phyloP scores from a whole-genome alignment of 225 moss, liverwort and hornwort genomes.

The Rhytidiadelphus loreus region DNA sequence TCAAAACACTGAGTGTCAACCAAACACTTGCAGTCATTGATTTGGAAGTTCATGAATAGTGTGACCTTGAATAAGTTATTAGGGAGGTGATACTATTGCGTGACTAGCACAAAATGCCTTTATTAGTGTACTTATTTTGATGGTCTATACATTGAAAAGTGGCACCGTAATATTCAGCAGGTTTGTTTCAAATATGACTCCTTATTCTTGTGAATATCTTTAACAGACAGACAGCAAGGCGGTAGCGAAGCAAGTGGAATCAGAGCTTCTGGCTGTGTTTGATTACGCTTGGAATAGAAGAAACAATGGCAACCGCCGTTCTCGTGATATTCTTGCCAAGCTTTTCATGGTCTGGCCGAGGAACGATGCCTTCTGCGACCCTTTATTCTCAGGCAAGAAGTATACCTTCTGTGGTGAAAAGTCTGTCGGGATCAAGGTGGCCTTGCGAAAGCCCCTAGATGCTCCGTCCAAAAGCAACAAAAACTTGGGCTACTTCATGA shows the following conservation, averaged over 20 bases:
- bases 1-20: background rate
- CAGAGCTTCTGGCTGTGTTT: slow-evolving; percentile 69
- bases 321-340: slow-evolving; percentile 72
- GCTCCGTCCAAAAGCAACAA: background rate
- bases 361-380: slow-evolving; percentile 17
- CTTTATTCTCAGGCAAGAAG: slow-evolving; percentile 3
- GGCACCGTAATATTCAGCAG: background rate
- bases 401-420: slow-evolving; percentile 33
- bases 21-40: background rate
- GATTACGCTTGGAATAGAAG: slow-evolving; percentile 91
- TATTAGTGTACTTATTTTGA: background rate
- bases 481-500: background rate
- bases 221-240: slow-evolving; percentile 67
- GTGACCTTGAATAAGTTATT: background rate
- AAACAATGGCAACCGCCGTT: slow-evolving; percentile 61
- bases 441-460: slow-evolving; percentile 49
- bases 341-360: slow-evolving; percentile 48
- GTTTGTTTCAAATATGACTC: background rate
- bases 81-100: background rate
- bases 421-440: slow-evolving; percentile 63
- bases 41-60: background rate
- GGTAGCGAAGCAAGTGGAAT: slow-evolving; percentile 70
- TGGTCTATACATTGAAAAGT: background rate
- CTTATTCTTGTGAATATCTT: background rate
- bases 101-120: background rate